Percentiles rank a stretch among this genome's conserved stretches.
These are phyloP conservation scores for Cadophora gregata DNA, from an alignment of 2,329 filamentous ascomycete species.

Conservation along the genomic window DNA sequence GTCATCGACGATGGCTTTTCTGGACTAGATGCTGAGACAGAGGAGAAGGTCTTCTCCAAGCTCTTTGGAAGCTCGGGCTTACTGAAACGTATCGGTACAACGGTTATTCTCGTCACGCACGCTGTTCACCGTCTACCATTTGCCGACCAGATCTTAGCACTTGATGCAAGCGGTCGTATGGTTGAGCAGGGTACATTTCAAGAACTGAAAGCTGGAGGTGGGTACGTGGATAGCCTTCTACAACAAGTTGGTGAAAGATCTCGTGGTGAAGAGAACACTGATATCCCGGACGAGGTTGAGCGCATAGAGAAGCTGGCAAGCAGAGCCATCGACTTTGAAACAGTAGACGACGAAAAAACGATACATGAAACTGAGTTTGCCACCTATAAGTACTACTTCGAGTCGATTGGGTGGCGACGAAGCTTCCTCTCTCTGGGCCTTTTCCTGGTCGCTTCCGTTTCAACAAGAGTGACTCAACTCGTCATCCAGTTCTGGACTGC, in stretches of 20 bases:
- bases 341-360: background rate
- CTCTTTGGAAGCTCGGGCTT: slow-evolving; percentile 34
- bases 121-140: slow-evolving; percentile 42
- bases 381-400: slow-evolving; percentile 39
- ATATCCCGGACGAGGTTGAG: background rate
- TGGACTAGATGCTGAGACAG: slow-evolving; percentile 40
- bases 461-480: slow-evolving; percentile 47
- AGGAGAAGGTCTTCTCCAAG: slow-evolving; percentile 36
- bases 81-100: slow-evolving; percentile 41
- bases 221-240: slow-evolving; percentile 44
- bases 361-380: slow-evolving; percentile 35
- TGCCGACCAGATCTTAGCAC: slow-evolving; percentile 48
- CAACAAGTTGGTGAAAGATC: background rate
- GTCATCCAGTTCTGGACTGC: slow-evolving; percentile 41
- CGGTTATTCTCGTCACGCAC: slow-evolving; percentile 48
- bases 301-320: background rate
- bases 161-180: slow-evolving; percentile 38
- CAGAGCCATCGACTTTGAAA: background rate
- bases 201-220: slow-evolving; percentile 43
- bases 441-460: background rate
- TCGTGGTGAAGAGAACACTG: background rate
- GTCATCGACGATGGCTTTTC: slow-evolving; percentile 43
- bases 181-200: slow-evolving; percentile 47
- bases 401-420: slow-evolving; percentile 24
- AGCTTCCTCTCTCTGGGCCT: slow-evolving; percentile 13